Conservation (phyloP, 148 eudicot genomes). For the Spergularia marina region DNA sequence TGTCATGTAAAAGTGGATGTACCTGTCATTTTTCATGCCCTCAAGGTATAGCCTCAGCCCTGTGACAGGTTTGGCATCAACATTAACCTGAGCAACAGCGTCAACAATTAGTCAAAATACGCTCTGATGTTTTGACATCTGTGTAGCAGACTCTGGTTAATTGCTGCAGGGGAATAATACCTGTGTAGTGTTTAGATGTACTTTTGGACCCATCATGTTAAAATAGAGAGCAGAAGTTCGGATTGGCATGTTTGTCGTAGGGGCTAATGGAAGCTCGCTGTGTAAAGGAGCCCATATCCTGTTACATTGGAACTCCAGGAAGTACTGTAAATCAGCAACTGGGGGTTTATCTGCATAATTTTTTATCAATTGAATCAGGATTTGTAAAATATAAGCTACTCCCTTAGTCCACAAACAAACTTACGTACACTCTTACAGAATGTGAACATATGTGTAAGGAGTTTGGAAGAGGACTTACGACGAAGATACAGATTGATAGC, state of each 20-base stretch:
- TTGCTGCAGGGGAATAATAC: slow-evolving; percentile 28
- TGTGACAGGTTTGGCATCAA: slow-evolving; percentile 58
- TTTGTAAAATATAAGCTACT: no score
- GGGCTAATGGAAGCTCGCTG: slow-evolving; percentile 73
- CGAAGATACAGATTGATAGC: slow-evolving; percentile 89
- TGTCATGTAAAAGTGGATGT: not conserved
- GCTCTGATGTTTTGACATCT: not conserved
- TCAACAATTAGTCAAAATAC: not conserved
- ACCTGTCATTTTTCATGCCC: slow-evolving; percentile 76
- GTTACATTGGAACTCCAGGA: slow-evolving; percentile 76
- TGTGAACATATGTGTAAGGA: not conserved
- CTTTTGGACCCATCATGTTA: slow-evolving; percentile 67
- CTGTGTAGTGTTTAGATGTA: slow-evolving; percentile 69
- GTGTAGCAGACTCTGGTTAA: not conserved
- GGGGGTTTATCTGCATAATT: slow-evolving; percentile 76
- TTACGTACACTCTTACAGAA: not conserved
- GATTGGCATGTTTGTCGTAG: slow-evolving; percentile 39
- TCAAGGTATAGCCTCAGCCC: slow-evolving; percentile 81
- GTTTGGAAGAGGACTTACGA: slow-evolving; percentile 36
- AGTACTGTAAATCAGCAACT: slow-evolving; percentile 58
- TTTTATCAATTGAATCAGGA: not conserved
- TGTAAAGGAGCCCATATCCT: slow-evolving; percentile 81
- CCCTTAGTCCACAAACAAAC: no score
- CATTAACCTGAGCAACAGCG: slow-evolving; percentile 44
- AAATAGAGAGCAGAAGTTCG: slow-evolving; percentile 56